Conservation (phyloP, 768 basidiomycete genomes). For the Gloeostereum incarnatum region DNA sequence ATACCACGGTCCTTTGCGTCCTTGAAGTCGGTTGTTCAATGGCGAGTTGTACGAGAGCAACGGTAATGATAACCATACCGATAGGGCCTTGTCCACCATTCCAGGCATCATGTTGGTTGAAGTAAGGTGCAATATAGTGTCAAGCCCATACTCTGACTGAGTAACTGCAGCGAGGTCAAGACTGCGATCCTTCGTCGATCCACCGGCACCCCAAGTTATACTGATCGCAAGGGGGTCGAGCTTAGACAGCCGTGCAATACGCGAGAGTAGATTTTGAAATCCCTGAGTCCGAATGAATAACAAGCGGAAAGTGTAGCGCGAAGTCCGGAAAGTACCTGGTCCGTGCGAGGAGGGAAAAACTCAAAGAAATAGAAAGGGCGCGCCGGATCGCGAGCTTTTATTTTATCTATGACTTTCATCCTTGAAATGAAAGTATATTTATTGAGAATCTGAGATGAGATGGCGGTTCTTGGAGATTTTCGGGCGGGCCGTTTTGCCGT, state of each 20-base stretch:
- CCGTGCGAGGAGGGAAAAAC: constrained; percentile 95
- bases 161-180: constrained; percentile 78
- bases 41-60: constrained; percentile 3
- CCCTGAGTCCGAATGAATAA: constrained; percentile 39
- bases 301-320: constrained; percentile 2
- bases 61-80: constrained; percentile 35
- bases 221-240: constrained; percentile 80
- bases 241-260: constrained; percentile 73
- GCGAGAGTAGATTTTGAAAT: constrained; percentile 82
- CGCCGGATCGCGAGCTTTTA: constrained; percentile 29
- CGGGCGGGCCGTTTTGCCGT: too few species aligned
- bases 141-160: constrained; percentile 65
- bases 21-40: constrained; percentile 23
- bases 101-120: constrained; percentile 96
- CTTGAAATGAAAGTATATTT: too few species aligned
- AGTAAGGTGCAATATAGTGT: constrained; percentile 90
- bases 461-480: too few species aligned
- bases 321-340: constrained; percentile 44
- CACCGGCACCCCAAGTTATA: constrained; percentile 97
- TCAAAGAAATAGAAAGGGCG: constrained; percentile 90
- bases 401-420: constrained; percentile 74
- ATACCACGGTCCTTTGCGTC: constrained; percentile 76
- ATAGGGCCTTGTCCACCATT: constrained; percentile 77
- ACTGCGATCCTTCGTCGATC: constrained; percentile 79
- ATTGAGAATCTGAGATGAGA: too few species aligned